A percentile compares a stretch with the other conserved stretches of the same genome.
These are phyloP conservation scores for sweet orange (Citrus sinensis) DNA, from an alignment of 345 rosid species.

Conservation along the genomic window DVS_A1.0 CM039167.1:7663001-7663500, in stretches of 20 bases:
- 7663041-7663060: neutral
- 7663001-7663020: constrained; percentile 73
- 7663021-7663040: constrained; percentile 8
- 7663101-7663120: constrained; percentile 13
- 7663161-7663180: constrained; percentile 70
- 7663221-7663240: constrained; percentile 3
- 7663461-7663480: neutral
- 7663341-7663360: neutral
- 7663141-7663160: constrained; percentile 52
- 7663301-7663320: neutral
- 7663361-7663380: neutral
- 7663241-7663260: constrained; percentile 4
- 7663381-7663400: neutral
- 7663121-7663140: constrained; percentile 45
- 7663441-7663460: neutral
- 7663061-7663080: neutral
- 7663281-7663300: neutral
- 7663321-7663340: neutral
- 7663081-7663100: constrained; percentile 13
- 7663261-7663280: neutral
- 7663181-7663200: constrained; percentile 82
- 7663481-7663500: neutral
- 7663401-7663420: neutral
- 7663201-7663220: constrained; percentile 59
- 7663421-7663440: neutral